These are phyloP conservation scores for Trichoderma cornu-damae DNA, from an alignment of 2,329 filamentous ascomycete genomes.

Conservation along the genomic window DNA sequence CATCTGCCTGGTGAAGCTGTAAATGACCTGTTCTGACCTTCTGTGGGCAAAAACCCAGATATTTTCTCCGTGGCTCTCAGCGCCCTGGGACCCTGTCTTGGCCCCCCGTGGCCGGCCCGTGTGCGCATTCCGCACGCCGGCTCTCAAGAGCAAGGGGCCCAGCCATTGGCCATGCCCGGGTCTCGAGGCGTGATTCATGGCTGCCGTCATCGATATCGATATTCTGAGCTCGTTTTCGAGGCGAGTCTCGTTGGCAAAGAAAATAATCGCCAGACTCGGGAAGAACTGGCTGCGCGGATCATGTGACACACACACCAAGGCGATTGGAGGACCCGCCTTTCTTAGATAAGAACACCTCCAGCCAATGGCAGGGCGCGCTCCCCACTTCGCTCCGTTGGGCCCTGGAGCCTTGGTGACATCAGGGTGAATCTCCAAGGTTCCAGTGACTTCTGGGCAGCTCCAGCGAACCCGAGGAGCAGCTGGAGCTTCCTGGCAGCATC, in stretches of 20 bases:
- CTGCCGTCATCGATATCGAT: slow-evolving; percentile 26
- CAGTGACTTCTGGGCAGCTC: slow-evolving; percentile 30
- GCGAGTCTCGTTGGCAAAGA: slow-evolving; percentile 12
- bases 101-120: slow-evolving; percentile 24
- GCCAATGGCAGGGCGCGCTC: slow-evolving; percentile 24
- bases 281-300: slow-evolving; percentile 20
- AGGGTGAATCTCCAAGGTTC: slow-evolving; percentile 31
- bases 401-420: slow-evolving; percentile 32
- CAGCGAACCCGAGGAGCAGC: slow-evolving; percentile 22
- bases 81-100: slow-evolving; percentile 26
- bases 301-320: slow-evolving; percentile 23
- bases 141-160: slow-evolving; percentile 37
- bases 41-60: slow-evolving; percentile 54
- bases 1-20: slow-evolving; percentile 44
- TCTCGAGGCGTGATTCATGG: slow-evolving; percentile 36
- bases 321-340: background rate
- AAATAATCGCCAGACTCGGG: slow-evolving; percentile 19
- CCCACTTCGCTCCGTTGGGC: slow-evolving; percentile 20
- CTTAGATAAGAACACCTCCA: slow-evolving; percentile 25
- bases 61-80: slow-evolving; percentile 49
- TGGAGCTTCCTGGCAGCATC: slow-evolving; percentile 24
- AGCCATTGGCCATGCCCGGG: slow-evolving; percentile 40
- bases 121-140: slow-evolving; percentile 39
- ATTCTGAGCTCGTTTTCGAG: slow-evolving; percentile 20
- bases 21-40: slow-evolving; percentile 47